Evolutionary conservation across 768 basidiomycete species (phyloP), one percentile per base, ranked within the genome.

Genomic region (Serendipita sp.): DNA sequence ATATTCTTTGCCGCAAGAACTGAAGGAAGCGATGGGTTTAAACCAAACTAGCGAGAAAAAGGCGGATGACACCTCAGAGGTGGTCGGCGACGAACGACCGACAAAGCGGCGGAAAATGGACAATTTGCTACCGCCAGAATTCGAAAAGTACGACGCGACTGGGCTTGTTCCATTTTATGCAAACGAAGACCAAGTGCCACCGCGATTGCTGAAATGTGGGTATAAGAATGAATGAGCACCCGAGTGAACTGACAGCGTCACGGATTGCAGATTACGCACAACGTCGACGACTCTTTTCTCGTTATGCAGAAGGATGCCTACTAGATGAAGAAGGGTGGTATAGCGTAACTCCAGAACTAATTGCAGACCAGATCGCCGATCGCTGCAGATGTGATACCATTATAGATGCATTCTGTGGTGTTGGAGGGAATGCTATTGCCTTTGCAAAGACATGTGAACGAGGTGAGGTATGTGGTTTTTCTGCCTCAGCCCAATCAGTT

Each of bases 321-420:
- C 76, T 98, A 10, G 96, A 98, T 67, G 83, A 88, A 68, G 91
- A 95, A 72, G 95, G 95, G n/a, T 97, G 94, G 95, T 98, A 88
- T 74, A 92, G 88, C 66, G 86, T 98, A 65, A 99, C 96, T 0
- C 95, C 96, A 0, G 93, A 98, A 70, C 79, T 79, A 44, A 83
- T 99, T n/a, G 96, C 94, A 5, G 74, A 82, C 66, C 93, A 91
- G 72, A 97, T 97, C 50, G 95, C 96, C 0, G 88, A 95, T 68
- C 78, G 94, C 27, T 96, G 95, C 76, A 81, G 87, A 5, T 91
- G 87, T 67, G 83, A 83, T 66, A 86, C 85, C 2, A 78, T 96
- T 66, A 78, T 95, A 40, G 96, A 98, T 71, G 91, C 93, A 0
- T 99, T 98, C 72, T 97, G 94, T 70, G 96, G 96, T 0, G 94